A percentile compares a stretch with the other conserved stretches of the same genome.
Conservation (phyloP, 2,329 filamentous ascomycete genomes). For the Sclerotinia spermophila region DNA sequence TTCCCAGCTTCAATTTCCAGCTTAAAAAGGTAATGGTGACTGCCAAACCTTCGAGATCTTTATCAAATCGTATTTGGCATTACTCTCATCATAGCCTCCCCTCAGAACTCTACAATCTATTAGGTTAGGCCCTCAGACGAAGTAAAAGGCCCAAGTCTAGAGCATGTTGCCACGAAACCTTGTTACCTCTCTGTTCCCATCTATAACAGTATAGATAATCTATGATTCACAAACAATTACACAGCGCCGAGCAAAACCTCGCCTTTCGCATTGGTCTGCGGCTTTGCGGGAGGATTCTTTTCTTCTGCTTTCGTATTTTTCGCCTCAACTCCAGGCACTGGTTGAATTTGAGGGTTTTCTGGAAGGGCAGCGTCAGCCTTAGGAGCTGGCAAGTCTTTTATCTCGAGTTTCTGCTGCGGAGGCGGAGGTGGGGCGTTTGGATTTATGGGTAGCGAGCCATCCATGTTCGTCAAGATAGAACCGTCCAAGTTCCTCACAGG, state of each 20-base stretch:
- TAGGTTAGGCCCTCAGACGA: background rate
- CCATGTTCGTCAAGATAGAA: background rate
- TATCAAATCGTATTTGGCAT: background rate
- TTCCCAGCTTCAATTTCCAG: background rate
- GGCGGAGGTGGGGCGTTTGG: background rate
- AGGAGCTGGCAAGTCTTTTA: background rate
- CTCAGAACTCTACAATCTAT: background rate
- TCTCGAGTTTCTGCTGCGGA: background rate
- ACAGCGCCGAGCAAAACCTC: background rate
- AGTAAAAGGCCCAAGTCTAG: background rate
- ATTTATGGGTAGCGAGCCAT: constrained; percentile 5
- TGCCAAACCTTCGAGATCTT: background rate
- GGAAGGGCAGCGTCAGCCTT: background rate
- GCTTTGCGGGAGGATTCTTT: background rate
- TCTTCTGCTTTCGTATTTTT: background rate
- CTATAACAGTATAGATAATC: background rate
- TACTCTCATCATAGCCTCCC: background rate
- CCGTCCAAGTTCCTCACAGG: constrained; percentile 4
- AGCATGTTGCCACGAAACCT: background rate
- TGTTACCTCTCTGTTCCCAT: background rate
- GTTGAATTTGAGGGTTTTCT: background rate
- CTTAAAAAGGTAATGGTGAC: background rate
- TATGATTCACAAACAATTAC: background rate
- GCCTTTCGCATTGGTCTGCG: background rate
- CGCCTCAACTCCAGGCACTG: background rate